Base-by-base conservation (phyloP, 257 asterid species). In the Solanum bulbocastanum region DNA sequence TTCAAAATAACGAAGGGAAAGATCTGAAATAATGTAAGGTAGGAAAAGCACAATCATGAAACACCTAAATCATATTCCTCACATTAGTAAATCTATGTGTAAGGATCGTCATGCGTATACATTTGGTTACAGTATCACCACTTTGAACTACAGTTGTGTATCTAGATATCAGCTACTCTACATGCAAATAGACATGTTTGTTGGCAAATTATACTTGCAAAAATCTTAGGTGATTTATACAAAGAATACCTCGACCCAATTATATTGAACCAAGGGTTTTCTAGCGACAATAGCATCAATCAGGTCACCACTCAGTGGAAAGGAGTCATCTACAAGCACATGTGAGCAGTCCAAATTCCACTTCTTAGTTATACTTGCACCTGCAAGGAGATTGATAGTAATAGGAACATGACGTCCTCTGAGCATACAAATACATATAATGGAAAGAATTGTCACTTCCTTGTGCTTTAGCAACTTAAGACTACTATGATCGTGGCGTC, bases 341-440 rank as follows among this genome's bases (percentile, higher is more conserved):
- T 97, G 98, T 27, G 99, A 95, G 92, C 98, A 96, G 46, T 90
- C 86, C 42, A 86, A 87, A 87, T 92, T 93, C 99, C 98, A 96
- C 56, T 91, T 88, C 88, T 84, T 93, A 88, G 90, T 85, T 85
- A 92, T 88, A 88, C 85, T 82, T 75, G 93, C 98, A 81, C 99
- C 98, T 96, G 92, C 88, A 90, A 22, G 62, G 9, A 76, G 84
- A 52, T 83, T 18, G n/a, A 56, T 83, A n/a, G 23, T 33, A 49
- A 32, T 33, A 52, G 16, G 44, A 52, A 82, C 32, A 82, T 46
- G 20, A 46, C 11, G 18, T 81, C 42, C 12, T 46, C 42, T 81
- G 4, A 30, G 68, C 60, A 32, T 81, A 30, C 14, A 49, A 9
- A 49, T 81, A 10, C 22, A 49, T 81, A 16, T 81, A 81, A 35